Evolutionary conservation across 345 rosid genomes (phyloP).

Genomic region (Atalantia buxifolia): DNA sequence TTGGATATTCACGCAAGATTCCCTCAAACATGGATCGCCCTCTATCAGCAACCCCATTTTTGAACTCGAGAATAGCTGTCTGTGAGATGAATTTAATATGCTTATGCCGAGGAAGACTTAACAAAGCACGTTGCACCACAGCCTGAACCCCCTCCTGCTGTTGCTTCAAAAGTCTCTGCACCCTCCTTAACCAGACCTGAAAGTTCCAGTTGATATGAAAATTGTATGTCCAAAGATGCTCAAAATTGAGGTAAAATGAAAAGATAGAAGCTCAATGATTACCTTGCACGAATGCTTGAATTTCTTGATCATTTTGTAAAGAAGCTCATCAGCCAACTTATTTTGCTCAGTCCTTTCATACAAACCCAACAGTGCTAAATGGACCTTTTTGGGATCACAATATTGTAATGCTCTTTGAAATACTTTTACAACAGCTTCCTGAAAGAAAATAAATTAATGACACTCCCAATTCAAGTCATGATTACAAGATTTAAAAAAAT

Average conservation of each 20-base stretch:
- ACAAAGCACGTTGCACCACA: constrained; percentile 61
- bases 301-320: constrained; percentile 75
- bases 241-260: not conserved
- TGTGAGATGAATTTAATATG: constrained; percentile 87
- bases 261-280: constrained; percentile 4
- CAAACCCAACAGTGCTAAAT: constrained; percentile 74
- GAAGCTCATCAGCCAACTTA: constrained; percentile 69
- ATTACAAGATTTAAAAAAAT: not conserved
- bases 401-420: constrained; percentile 87
- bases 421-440: constrained; percentile 83
- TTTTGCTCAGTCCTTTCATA: constrained; percentile 83
- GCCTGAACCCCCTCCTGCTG: constrained; percentile 63
- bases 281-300: constrained; percentile 97
- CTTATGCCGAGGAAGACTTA: constrained; percentile 79
- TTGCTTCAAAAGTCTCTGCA: constrained; percentile 54
- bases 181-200: constrained; percentile 77
- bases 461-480: not conserved
- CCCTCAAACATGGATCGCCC: constrained; percentile 89
- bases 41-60: constrained; percentile 82
- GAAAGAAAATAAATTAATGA: constrained; percentile 18
- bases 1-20: constrained; percentile 82
- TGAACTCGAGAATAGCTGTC: constrained; percentile 84
- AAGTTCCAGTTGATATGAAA: constrained; percentile 1
- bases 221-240: not conserved
- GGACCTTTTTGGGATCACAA: constrained; percentile 79